phyloP scores from a whole-genome alignment of 164 flowering plant species.

The Magnolia sinica region DNA sequence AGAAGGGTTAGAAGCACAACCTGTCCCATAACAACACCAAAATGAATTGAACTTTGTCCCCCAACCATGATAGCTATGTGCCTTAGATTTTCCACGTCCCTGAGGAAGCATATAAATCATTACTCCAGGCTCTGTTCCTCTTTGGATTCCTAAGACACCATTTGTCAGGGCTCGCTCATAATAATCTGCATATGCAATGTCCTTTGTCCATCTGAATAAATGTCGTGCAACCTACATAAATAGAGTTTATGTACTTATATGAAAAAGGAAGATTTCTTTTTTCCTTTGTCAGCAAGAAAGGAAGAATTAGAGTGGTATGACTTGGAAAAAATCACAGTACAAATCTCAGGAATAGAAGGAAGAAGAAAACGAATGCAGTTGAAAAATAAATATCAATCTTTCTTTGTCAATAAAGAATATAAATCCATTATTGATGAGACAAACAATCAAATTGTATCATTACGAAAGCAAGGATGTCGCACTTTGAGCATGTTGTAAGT shows the following conservation, averaged over 20 bases:
- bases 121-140: constrained; percentile 79
- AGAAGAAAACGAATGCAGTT: too few species aligned
- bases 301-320: neutral
- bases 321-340: neutral
- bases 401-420: too few species aligned
- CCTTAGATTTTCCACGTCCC: constrained; percentile 72
- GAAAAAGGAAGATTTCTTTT: neutral
- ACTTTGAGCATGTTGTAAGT: constrained; percentile 97
- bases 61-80: constrained; percentile 71
- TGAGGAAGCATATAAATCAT: constrained; percentile 96
- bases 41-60: constrained; percentile 63
- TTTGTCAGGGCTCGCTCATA: constrained; percentile 88
- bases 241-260: neutral
- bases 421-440: neutral
- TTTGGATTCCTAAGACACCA: constrained; percentile 82
- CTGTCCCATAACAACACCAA: constrained; percentile 99
- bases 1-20: constrained; percentile 36
- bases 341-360: neutral
- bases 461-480: constrained; percentile 6
- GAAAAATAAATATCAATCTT: neutral
- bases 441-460: neutral
- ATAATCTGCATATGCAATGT: constrained; percentile 82
- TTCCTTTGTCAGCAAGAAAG: neutral
- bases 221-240: constrained; percentile 66
- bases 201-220: constrained; percentile 92